These are phyloP conservation scores for Venturiaceae sp. DNA, from an alignment of 2,329 filamentous ascomycete species.

Conservation along the genomic window DNA sequence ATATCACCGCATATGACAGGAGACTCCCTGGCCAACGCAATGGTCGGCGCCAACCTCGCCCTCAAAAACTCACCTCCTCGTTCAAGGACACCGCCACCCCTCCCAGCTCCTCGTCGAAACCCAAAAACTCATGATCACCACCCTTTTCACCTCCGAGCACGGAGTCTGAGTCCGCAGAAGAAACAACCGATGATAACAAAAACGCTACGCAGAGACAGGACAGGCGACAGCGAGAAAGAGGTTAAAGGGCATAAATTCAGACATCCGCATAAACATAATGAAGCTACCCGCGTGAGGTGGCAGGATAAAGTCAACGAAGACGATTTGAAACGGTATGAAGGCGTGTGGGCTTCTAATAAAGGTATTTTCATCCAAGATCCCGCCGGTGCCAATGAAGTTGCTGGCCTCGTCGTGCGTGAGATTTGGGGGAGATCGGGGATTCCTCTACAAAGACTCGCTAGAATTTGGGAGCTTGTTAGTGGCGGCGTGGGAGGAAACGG, in stretches of 20 bases:
- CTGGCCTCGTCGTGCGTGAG: slow-evolving; percentile 60
- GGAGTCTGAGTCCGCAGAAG: slow-evolving; percentile 4
- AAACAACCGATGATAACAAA: background rate
- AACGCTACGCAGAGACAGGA: background rate
- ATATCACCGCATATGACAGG: slow-evolving; percentile 44
- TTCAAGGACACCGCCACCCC: slow-evolving; percentile 1
- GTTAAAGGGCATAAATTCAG: slow-evolving; percentile 28
- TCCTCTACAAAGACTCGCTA: slow-evolving; percentile 56
- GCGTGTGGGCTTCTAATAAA: slow-evolving; percentile 74
- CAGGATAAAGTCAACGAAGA: slow-evolving; percentile 61
- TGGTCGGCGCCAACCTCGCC: slow-evolving; percentile 65
- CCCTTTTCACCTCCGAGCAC: background rate
- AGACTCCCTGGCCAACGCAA: slow-evolving; percentile 61
- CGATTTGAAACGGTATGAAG: slow-evolving; percentile 74
- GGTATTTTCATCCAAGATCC: slow-evolving; percentile 35
- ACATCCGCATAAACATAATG: slow-evolving; percentile 64
- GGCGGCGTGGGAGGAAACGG: slow-evolving; percentile 34
- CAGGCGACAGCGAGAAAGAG: background rate
- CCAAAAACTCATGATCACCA: background rate
- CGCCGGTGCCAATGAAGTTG: slow-evolving; percentile 40
- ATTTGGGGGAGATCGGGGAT: slow-evolving; percentile 66
- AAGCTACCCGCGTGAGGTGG: slow-evolving; percentile 68
- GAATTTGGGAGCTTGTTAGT: slow-evolving; percentile 71
- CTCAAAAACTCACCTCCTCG: slow-evolving; percentile 33
- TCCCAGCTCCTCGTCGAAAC: slow-evolving; percentile 1